Evolutionary conservation across 192 early-diverging fungal species (phyloP).

Genomic region (Umbelopsis isabellina): DNA sequence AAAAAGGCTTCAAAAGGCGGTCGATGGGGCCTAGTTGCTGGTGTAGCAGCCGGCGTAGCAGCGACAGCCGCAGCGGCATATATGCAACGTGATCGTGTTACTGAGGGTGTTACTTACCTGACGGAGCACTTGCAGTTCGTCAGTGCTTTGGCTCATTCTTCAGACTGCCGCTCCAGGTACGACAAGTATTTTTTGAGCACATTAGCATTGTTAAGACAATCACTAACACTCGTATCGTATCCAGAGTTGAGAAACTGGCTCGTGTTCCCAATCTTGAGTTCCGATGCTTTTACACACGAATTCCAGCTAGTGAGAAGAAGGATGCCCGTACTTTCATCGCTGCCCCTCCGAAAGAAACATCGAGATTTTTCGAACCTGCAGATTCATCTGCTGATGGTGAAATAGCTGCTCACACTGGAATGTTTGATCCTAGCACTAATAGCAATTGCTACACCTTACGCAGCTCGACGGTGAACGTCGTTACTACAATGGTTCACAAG

Average conservation of each 20-base stretch:
- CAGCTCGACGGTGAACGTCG: slow-evolving; percentile 6
- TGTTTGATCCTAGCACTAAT: slow-evolving; percentile 38
- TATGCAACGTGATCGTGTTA: slow-evolving; percentile 39
- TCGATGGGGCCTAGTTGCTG: slow-evolving; percentile 49
- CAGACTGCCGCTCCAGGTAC: slow-evolving; percentile 49
- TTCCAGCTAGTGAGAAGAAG: background rate
- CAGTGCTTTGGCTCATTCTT: slow-evolving; percentile 45
- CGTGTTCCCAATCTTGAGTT: slow-evolving; percentile 33
- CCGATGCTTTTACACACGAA: slow-evolving; percentile 31
- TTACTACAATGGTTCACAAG: slow-evolving; percentile 26
- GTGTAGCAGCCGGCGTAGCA: slow-evolving; percentile 46
- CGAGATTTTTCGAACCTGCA: slow-evolving; percentile 26
- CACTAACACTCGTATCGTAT: background rate
- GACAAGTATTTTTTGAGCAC: background rate
- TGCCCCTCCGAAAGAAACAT: slow-evolving; percentile 28
- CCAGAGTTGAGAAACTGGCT: slow-evolving; percentile 30
- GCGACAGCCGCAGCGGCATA: slow-evolving; percentile 45
- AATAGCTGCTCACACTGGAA: slow-evolving; percentile 36
- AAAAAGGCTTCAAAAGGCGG: slow-evolving; percentile 8
- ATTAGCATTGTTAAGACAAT: too few relatives aligned
- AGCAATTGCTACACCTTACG: slow-evolving; percentile 32
- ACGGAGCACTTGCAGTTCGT: slow-evolving; percentile 57
- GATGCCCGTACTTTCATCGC: slow-evolving; percentile 33
- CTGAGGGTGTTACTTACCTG: slow-evolving; percentile 34
- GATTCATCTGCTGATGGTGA: slow-evolving; percentile 20